These are phyloP conservation scores for Tetrahymena thermophila DNA, from an alignment of 73 alveolate species.

Conservation along the genomic window DNA sequence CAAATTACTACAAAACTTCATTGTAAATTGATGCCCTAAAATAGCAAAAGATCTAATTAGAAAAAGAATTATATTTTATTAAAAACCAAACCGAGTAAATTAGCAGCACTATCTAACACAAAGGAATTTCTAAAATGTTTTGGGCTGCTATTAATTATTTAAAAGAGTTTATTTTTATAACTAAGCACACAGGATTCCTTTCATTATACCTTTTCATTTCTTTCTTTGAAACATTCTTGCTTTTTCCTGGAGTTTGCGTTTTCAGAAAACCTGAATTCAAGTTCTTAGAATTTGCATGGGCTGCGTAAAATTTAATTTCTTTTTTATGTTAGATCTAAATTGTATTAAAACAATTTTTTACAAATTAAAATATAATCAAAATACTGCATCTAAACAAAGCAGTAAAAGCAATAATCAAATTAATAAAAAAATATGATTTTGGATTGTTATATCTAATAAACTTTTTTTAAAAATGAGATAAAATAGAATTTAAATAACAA, in stretches of 20 bases:
- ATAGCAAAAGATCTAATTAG: not conserved
- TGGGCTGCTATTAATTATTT: not conserved
- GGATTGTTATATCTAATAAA: too few species aligned
- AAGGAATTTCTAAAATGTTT: not conserved
- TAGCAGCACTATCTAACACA: not conserved
- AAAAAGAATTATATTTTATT: not conserved
- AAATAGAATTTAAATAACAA: too few species aligned
- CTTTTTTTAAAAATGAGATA: too few species aligned
- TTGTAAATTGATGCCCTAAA: not conserved
- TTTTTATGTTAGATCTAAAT: not conserved
- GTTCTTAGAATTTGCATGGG: not conserved
- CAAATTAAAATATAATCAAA: not conserved
- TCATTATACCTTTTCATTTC: not conserved
- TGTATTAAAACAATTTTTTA: too few species aligned
- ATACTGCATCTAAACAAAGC: not conserved
- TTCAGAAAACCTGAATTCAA: not conserved
- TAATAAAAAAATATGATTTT: not conserved
- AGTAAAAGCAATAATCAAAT: not conserved
- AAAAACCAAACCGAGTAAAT: not conserved
- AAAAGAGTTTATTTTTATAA: not conserved
- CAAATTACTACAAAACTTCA: not conserved
- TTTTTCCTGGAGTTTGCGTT: not conserved
- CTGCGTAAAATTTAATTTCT: not conserved
- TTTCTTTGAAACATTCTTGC: not conserved
- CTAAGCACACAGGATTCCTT: not conserved